Percentiles rank a stretch among this genome's conserved stretches.
Evolutionary conservation across 2,329 filamentous ascomycete species (phyloP).

Genomic region (Acrocalymma vagum): DNA sequence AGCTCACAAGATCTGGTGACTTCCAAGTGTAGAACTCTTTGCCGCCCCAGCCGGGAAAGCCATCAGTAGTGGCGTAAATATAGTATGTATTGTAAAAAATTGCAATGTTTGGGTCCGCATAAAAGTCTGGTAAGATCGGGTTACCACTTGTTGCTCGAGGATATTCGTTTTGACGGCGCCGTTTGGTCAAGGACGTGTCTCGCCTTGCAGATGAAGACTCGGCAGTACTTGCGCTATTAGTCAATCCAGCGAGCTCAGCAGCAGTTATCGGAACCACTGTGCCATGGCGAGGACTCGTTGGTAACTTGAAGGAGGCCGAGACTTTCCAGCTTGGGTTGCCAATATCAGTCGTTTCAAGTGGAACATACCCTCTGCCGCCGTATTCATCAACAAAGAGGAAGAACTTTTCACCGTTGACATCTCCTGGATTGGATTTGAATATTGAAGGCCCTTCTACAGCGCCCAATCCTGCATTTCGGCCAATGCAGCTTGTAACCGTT

Average conservation of each 20-base stretch:
- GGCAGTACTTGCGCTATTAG: conserved; percentile 10
- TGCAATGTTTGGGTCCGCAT: conserved; percentile 16
- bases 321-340: conserved; percentile 60
- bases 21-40: conserved; percentile 17
- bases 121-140: conserved; percentile 13
- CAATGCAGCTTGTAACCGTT: conserved; percentile 59
- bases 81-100: conserved; percentile 12
- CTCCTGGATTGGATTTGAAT: conserved; percentile 60
- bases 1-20: conserved; percentile 13
- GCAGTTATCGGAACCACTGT: conserved; percentile 63
- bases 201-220: too few species aligned
- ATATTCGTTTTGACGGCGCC: not conserved
- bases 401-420: conserved; percentile 62
- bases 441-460: conserved; percentile 62
- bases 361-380: conserved; percentile 60
- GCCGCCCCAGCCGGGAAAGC: conserved; percentile 10
- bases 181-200: too few species aligned
- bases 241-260: conserved; percentile 51
- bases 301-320: conserved; percentile 56
- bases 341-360: conserved; percentile 61
- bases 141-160: conserved; percentile 10
- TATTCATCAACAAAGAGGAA: conserved; percentile 67
- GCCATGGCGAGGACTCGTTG: conserved; percentile 61
- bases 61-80: conserved; percentile 14
- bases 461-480: conserved; percentile 57